phyloP scores from a whole-genome alignment of 2,329 filamentous ascomycete species.

The Sphaerulina vaccinii region DNA sequence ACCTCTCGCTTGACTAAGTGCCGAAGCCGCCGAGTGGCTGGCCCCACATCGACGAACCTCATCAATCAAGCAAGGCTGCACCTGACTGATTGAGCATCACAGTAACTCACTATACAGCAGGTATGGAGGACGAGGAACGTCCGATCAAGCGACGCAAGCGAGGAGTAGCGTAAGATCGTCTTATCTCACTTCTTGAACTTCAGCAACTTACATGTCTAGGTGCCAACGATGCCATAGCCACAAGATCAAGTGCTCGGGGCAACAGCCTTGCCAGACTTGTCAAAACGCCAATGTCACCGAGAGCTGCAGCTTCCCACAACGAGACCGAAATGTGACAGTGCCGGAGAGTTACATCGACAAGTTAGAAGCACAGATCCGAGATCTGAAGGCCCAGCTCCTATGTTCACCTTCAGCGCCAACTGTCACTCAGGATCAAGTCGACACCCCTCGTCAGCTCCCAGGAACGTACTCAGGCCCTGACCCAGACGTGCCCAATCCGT shows the following conservation, averaged over 20 bases:
- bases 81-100: no score
- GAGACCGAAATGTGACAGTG: conserved; percentile 29
- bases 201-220: conserved; percentile 8
- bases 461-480: conserved; percentile 10
- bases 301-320: conserved; percentile 24
- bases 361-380: conserved; percentile 26
- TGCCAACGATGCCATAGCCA: conserved; percentile 30
- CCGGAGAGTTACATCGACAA: conserved; percentile 29
- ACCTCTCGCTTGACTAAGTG: background rate
- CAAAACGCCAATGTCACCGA: conserved; percentile 22
- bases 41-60: no score
- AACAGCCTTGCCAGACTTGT: conserved; percentile 28
- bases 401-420: background rate
- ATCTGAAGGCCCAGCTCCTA: conserved; percentile 16
- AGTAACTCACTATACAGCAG: background rate
- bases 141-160: conserved; percentile 21
- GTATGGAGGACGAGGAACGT: conserved; percentile 1
- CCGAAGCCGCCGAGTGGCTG: background rate
- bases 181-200: background rate
- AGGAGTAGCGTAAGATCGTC: conserved; percentile 12
- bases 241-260: conserved; percentile 33
- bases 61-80: no score
- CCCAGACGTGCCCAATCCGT: conserved; percentile 27
- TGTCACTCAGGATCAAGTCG: background rate
- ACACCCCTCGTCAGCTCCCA: background rate